Evolutionary conservation across 192 early-diverging fungal species (phyloP), one percentile per base, ranked within the genome.

Genomic region (Mortierella claussenii): DNA sequence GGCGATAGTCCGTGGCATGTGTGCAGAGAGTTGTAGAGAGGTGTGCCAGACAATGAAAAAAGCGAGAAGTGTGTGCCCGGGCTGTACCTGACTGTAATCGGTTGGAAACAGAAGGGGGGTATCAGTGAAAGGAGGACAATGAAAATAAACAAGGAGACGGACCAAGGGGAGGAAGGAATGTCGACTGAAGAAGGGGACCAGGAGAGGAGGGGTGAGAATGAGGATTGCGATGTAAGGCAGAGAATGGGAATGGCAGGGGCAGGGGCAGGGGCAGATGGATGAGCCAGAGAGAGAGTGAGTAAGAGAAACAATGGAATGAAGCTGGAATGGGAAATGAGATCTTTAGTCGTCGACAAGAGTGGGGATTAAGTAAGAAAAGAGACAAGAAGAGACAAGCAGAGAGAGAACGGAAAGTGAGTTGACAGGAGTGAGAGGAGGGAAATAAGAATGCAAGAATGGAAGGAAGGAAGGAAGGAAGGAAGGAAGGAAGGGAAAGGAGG

Each of bases 21-120:
- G 50, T 26, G 11, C 18, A 30, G 20, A 34, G 23, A 32, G 31
- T 33, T 48, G 21, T 47, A 31, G 8, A 26, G 3, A 20, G 36
- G n/a, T 48, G 58, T 20, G 28, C 0, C 1, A 31, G 43, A 10
- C 30, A 48, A 34, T 23, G 53, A 28, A 32, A 32, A 9, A 28
- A 53, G 27, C 20, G 67, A 60, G 45, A 40, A 46, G 34, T 43
- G 34, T n/a, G n/a, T n/a, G n/a, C n/a, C n/a, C 45, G 42, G 57
- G 20, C 23, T 34, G 57, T 61, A 27, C n/a, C 21, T 21, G 48
- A 8, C 18, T 20, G 34, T 1, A n/a, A 15, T n/a, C 1, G 37
- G 15, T 17, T 28, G 34, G 37, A 36, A 17, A n/a, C 17, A 34
- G 64, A 42, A 27, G 28, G 21, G 30, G 37, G 26, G 54, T 18